A percentile compares a stretch with the other conserved stretches of the same genome.
These are phyloP conservation scores for Caryopteris hybrid DNA, from an alignment of 305 asterid species.

Conservation along the genomic window DNA sequence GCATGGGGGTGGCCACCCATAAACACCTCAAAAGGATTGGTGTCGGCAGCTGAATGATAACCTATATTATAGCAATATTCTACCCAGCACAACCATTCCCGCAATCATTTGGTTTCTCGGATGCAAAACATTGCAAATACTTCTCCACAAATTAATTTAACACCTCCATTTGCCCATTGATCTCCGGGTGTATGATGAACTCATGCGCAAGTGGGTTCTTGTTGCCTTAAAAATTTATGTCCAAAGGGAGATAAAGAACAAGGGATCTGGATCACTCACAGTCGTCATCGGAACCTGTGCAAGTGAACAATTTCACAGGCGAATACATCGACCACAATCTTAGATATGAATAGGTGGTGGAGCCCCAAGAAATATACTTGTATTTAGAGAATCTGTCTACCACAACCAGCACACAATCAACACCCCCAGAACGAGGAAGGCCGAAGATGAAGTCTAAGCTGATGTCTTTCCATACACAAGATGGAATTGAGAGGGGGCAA, in stretches of 20 bases:
- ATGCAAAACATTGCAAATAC: too few relatives aligned
- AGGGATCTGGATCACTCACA: neutral
- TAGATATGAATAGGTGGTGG: neutral
- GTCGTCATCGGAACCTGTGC: neutral
- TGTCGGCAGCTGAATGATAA: too few relatives aligned
- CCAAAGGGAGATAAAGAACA: neutral
- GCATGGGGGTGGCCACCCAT: too few relatives aligned
- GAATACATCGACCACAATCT: neutral
- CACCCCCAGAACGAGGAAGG: neutral
- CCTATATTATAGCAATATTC: too few relatives aligned
- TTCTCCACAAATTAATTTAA: too few relatives aligned
- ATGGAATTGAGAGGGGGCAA: neutral
- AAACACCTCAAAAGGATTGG: too few relatives aligned
- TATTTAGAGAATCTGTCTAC: neutral
- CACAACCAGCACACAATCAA: neutral
- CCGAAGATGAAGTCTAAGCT: neutral
- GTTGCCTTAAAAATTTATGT: too few relatives aligned
- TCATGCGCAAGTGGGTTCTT: neutral
- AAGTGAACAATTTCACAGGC: neutral
- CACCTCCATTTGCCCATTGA: too few relatives aligned
- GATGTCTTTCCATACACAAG: neutral
- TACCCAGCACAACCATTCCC: too few relatives aligned
- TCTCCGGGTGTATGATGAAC: neutral
- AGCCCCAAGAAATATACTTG: neutral
- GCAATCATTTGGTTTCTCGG: too few relatives aligned